Base-by-base conservation (phyloP, 2,329 filamentous ascomycete species). In the Trichophyton schoenleinii region DNA sequence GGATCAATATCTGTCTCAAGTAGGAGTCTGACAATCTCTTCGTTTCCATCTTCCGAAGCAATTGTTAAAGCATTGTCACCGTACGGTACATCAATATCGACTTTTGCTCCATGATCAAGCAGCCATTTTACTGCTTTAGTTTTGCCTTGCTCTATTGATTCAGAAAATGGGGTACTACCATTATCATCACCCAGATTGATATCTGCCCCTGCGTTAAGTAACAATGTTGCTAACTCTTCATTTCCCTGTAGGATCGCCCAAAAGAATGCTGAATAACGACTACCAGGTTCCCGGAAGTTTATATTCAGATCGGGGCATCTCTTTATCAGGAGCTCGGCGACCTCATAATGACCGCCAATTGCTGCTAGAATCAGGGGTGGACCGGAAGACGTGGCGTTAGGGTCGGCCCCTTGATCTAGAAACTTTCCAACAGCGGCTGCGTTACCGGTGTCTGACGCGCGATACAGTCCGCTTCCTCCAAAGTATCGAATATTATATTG, bases 191-290 rank as follows among this genome's bases (percentile, higher is more conserved):
- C 7, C 6, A 20, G n/a, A 11, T 57, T 13, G 7, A 20, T 18
- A 15, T 59, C 57, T 1, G 38, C 38, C 15, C 57, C 57, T 22
- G 18, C 15, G 28, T n/a, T 20, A 18, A 59, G 57, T 46, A 59
- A 34, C 6, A 59, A 15, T 25, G 42, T 44, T n/a, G 20, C 22
- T 25, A 59, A n/a, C 4, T 42, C 34, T 34, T 59, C 34, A 28
- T 46, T 22, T 8, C 8, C 15, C 8, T n/a, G 4, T 9, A 13
- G 1, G 28, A 18, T 36, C 22, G 36, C 57, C 57, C 15, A 59
- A 41, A 28, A 46, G 7, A 59, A 81, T 82, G 34, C 83, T 18
- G 57, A 18, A 9, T 7, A 7, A n/a, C 13, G 9, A 28, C 44
- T 11, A 15, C 28, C 6, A 22, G 3, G 22, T 2, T 59, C 31